Conservation (phyloP, 805 yeast species). For the Wickerhamomyces pijperi region DNA sequence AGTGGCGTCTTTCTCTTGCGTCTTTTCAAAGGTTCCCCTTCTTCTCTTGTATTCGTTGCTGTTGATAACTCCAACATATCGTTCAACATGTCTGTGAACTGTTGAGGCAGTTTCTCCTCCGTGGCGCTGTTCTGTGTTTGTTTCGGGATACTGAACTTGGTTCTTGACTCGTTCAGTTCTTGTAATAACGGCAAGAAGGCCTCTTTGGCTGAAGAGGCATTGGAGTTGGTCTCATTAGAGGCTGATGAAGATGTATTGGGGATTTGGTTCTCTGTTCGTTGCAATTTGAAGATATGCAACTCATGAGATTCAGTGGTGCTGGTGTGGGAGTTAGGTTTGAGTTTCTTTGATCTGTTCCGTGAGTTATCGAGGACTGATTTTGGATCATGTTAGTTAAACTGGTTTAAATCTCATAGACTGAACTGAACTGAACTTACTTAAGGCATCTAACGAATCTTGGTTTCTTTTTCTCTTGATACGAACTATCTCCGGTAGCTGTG, state of each 20-base stretch:
- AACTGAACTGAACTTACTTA: slow-evolving; percentile 24
- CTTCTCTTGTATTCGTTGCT: not conserved
- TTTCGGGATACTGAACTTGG: slow-evolving; percentile 16
- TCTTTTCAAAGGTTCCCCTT: slow-evolving; percentile 15
- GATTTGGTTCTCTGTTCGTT: slow-evolving; percentile 32
- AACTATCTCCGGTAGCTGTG: slow-evolving; percentile 44
- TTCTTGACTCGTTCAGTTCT: slow-evolving; percentile 18
- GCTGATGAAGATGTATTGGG: not conserved
- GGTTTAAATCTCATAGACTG: too few species aligned
- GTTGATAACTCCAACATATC: slow-evolving; percentile 33
- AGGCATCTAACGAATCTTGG: slow-evolving; percentile 83
- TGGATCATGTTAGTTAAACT: slow-evolving; percentile 4
- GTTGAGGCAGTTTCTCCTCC: slow-evolving; percentile 37
- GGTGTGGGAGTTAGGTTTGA: slow-evolving; percentile 24
- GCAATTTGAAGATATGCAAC: slow-evolving; percentile 32
- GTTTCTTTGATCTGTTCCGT: slow-evolving; percentile 27
- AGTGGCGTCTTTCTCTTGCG: slow-evolving; percentile 16
- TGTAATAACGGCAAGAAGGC: slow-evolving; percentile 14
- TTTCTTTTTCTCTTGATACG: slow-evolving; percentile 80
- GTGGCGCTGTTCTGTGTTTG: slow-evolving; percentile 1
- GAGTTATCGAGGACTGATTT: too few species aligned
- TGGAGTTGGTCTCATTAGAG: too few species aligned
- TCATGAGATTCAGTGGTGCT: too few species aligned
- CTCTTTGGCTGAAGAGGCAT: slow-evolving; percentile 1
- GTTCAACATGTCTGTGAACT: slow-evolving; percentile 65